Conservation (phyloP, 306 rosid species). For the Dryas octopetala region DNA sequence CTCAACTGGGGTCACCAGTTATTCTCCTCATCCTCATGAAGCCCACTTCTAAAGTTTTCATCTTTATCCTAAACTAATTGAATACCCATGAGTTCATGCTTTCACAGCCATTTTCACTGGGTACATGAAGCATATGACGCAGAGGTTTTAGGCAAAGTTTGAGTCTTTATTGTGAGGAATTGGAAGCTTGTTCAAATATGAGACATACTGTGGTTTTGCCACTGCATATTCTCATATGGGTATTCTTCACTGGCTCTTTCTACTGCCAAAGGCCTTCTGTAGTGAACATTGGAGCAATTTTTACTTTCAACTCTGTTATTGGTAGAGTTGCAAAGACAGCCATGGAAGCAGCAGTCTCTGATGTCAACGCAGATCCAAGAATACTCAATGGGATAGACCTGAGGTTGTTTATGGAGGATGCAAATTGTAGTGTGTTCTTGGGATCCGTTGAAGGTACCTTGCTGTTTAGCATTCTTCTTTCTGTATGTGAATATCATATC, state of each 20-base stretch:
- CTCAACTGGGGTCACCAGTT: conserved; percentile 9
- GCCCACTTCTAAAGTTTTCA: neutral
- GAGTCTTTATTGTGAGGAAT: conserved; percentile 24
- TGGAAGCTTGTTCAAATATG: conserved; percentile 36
- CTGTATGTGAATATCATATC: neutral
- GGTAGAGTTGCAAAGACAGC: conserved; percentile 72
- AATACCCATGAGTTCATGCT: conserved; percentile 15
- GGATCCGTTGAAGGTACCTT: conserved; percentile 77
- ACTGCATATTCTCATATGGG: conserved; percentile 43
- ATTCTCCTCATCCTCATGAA: conserved; percentile 1
- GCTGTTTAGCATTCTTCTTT: neutral
- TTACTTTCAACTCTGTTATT: conserved; percentile 72
- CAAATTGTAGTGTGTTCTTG: conserved; percentile 65
- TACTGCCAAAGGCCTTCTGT: conserved; percentile 51
- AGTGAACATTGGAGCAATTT: conserved; percentile 77
- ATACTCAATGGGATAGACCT: conserved; percentile 67
- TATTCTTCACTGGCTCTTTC: conserved; percentile 41
- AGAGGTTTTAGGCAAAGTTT: conserved; percentile 24
- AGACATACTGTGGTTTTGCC: conserved; percentile 29
- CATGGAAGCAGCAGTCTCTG: conserved; percentile 71
- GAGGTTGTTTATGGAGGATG: conserved; percentile 46
- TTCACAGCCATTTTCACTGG: conserved; percentile 18
- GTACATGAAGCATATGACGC: conserved; percentile 11
- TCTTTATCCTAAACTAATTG: conserved; percentile 16
- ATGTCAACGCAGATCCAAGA: conserved; percentile 63